Evolutionary conservation across 257 asterid genomes (phyloP).

Genomic region (Solanum pinnatisectum): DNA sequence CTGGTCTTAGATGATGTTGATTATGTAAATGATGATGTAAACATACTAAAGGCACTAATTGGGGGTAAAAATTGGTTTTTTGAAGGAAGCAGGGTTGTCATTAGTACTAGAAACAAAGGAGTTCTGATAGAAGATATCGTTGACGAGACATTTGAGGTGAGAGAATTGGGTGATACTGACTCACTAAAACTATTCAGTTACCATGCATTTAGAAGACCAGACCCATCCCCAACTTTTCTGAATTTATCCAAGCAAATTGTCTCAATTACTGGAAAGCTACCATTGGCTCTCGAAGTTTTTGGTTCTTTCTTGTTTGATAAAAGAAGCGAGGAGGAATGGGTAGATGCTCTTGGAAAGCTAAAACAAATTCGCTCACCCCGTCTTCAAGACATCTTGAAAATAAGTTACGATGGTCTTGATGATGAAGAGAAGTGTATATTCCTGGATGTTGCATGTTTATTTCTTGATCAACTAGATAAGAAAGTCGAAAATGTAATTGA

Average conservation of each 20-base stretch:
- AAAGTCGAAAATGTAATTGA: conserved; percentile 17
- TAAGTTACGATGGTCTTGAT: conserved; percentile 19
- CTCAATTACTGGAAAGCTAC: conserved; percentile 13
- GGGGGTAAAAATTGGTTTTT: conserved; percentile 9
- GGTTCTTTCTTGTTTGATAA: conserved; percentile 20
- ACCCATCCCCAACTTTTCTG: conserved; percentile 7
- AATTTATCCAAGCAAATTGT: conserved; percentile 15
- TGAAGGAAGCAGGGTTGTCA: conserved; percentile 19
- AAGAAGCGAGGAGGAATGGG: conserved; percentile 15
- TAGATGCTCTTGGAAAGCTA: conserved; percentile 16
- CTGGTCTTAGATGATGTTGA: conserved; percentile 27
- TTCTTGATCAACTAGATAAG: conserved; percentile 12
- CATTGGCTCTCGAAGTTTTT: conserved; percentile 29
- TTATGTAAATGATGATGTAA: conserved; percentile 5
- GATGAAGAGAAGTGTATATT: conserved; percentile 17
- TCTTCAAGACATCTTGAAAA: conserved; percentile 11
- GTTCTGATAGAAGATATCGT: neutral
- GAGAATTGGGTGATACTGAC: neutral
- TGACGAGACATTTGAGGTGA: conserved; percentile 6
- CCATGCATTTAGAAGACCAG: conserved; percentile 18
- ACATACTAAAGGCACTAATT: conserved; percentile 10
- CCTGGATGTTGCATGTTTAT: conserved; percentile 27
- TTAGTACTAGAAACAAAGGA: conserved; percentile 13
- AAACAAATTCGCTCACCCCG: neutral
- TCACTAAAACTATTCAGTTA: conserved; percentile 15